Base-by-base conservation (phyloP, 2,329 filamentous ascomycete species). In the Fonsecaea monophora region DNA sequence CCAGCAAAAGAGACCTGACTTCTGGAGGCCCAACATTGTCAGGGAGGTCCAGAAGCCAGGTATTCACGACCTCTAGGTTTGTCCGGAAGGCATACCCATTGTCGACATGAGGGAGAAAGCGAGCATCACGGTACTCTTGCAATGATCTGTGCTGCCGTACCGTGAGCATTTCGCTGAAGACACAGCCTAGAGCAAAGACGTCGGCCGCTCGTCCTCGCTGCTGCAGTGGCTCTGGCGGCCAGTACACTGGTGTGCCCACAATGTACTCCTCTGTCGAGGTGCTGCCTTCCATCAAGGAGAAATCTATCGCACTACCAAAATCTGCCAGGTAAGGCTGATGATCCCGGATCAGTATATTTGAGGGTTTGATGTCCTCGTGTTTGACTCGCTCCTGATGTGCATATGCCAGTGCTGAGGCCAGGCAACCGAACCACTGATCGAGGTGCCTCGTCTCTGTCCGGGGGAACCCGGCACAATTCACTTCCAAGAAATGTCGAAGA, bases 331-430 rank as follows among this genome's bases (percentile, higher is more conserved):
- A 55, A 6, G 53, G 53, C 34, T 55, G 53, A 37, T 55, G 15
- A 18, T 55, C 34, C 53, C 53, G 53, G 30, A 55, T 55, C 30
- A 55, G 53, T n/a, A 55, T 55, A n/a, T 55, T 55, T 3, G 53
- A 55, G n/a, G 53, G 53, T 55, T 55, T 55, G 53, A 55, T 55
- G 32, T 55, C 53, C 18, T 55, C 53, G 12, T 55, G 53, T 30
- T 55, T 55, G 53, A 55, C 53, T 55, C 34, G 53, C 8, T 55
- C 30, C 34, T 35, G 53, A 37, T 55, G 53, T 37, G 53, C 53
- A 37, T 34, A 55, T 13, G 53, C 32, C 53, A 55, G 32, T 9
- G 53, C 53, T 32, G 53, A 55, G 30, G 34, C 32, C 53, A 55
- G 34, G 30, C 53, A 55, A 35, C 53, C 53, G 18, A 55, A 55